Base-by-base conservation (phyloP, 179 eudicot genomes). In the Gypsophila paniculata region DNA sequence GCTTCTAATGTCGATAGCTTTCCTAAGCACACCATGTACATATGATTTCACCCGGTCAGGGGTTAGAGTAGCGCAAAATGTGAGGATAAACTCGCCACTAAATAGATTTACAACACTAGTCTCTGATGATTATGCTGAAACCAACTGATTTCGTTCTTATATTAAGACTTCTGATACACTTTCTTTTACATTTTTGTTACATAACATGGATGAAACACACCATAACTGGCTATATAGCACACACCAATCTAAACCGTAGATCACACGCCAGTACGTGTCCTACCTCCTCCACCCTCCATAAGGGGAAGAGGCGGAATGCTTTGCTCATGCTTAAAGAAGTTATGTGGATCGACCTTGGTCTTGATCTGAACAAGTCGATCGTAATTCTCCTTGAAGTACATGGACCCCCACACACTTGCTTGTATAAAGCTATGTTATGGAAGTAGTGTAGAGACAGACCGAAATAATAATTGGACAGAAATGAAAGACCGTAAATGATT, bases 31-130 rank as follows among this genome's bases (percentile, higher is more conserved):
- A 92, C 98, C 29, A 92, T 72, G 65, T 88, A 92, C 96, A 90
- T 90, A 0, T 96, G 96, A 74, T 90, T 96, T 38, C 94, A 84
- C 36, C 91, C 89, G 19, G 90, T 14, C 94, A 96, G 2, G 92
- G 91, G 39, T 90, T 92, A 90, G n/a, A 10, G 53, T 11, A 68
- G 59, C n/a, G 44, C 39, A 61, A 54, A 57, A 23, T 10, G 32
- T 57, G 29, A 57, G 34, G 61, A 21, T 57, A 9, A 57, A 57
- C 4, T 57, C 26, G 29, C 2, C 13, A 3, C 10, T 10, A 3
- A 57, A 11, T n/a, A 21, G 22, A 29, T 29, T 29, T 1, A 29
- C 4, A 29, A 29, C 34, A 29, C 34, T 1, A 29, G 34, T 29
- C 34, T 4, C 34, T 29, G 34, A 29, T 4, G 34, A 29, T 29